These are phyloP conservation scores for Sporothrix euskadiensis DNA, from an alignment of 2,329 filamentous ascomycete species.

Conservation along the genomic window DNA sequence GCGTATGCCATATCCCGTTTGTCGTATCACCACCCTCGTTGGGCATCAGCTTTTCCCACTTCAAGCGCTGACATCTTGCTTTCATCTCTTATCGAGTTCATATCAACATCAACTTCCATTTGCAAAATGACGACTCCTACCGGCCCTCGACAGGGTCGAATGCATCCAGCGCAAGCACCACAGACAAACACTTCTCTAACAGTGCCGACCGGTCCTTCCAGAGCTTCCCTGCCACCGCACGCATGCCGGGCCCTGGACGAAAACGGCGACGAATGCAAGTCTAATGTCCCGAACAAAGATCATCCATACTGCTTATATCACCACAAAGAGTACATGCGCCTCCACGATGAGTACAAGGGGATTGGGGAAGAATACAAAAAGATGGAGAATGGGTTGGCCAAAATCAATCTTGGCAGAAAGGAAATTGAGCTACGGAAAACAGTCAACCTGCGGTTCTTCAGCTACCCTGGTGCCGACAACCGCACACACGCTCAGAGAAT, in stretches of 20 bases:
- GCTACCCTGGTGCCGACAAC: background rate
- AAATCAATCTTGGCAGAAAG: background rate
- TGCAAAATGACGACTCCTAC: background rate
- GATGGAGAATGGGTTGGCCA: background rate
- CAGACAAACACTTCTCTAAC: background rate
- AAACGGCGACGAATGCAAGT: background rate
- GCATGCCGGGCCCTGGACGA: background rate
- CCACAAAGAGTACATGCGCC: background rate
- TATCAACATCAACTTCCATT: too few relatives aligned
- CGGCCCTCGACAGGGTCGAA: background rate
- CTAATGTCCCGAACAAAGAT: background rate
- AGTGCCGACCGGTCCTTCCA: background rate
- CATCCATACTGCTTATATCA: background rate
- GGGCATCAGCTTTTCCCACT: too few relatives aligned
- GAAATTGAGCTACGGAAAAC: background rate
- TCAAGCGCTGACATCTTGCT: too few relatives aligned
- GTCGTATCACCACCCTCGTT: too few relatives aligned
- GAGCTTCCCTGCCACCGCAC: background rate
- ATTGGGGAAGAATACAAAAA: background rate
- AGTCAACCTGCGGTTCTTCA: background rate
- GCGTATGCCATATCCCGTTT: too few relatives aligned
- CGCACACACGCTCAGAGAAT: background rate
- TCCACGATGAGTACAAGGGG: background rate
- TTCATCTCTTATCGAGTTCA: too few relatives aligned
- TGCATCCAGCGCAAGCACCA: background rate